phyloP scores from a whole-genome alignment of 345 rosid genomes.

The Gossypium thurberi region DNA sequence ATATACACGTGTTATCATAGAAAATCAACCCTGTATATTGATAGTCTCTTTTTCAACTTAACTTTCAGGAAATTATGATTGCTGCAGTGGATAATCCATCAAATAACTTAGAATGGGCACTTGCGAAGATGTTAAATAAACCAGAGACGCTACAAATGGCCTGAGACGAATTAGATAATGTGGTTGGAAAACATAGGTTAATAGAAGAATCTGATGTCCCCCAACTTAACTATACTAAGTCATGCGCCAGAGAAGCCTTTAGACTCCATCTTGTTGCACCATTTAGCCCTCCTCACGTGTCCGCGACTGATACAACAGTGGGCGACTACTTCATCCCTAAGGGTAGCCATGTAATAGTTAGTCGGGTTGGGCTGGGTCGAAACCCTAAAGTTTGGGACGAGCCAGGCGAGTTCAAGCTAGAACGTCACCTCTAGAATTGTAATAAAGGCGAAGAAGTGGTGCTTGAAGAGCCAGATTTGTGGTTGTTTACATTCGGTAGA shows the following conservation, averaged over 20 bases:
- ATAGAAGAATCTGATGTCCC: slow-evolving; percentile 27
- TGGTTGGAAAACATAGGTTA: slow-evolving; percentile 27
- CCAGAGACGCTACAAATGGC: slow-evolving; percentile 20
- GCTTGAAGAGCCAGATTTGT: slow-evolving; percentile 11
- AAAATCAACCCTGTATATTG: too few relatives aligned
- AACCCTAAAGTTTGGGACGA: slow-evolving; percentile 27
- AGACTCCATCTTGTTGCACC: slow-evolving; percentile 23
- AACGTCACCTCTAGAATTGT: slow-evolving; percentile 17
- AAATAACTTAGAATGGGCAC: slow-evolving; percentile 28
- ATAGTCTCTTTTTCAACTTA: neutral
- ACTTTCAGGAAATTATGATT: slow-evolving; percentile 21
- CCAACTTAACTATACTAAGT: slow-evolving; percentile 21
- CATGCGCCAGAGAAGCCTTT: slow-evolving; percentile 27
- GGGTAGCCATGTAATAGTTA: slow-evolving; percentile 21
- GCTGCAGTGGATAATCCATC: slow-evolving; percentile 32
- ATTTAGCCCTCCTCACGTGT: slow-evolving; percentile 23
- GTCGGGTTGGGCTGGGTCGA: slow-evolving; percentile 22
- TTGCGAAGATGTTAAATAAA: slow-evolving; percentile 29
- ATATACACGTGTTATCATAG: neutral
- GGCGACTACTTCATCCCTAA: slow-evolving; percentile 22
- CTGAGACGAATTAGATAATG: slow-evolving; percentile 21
- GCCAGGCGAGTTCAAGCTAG: slow-evolving; percentile 24
- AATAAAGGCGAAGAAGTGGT: neutral
- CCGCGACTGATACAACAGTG: slow-evolving; percentile 4
- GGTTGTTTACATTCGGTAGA: slow-evolving; percentile 24